These are phyloP conservation scores for Adansonia rubrostipa DNA, from an alignment of 441 rosid genomes.

Conservation along the genomic window DNA sequence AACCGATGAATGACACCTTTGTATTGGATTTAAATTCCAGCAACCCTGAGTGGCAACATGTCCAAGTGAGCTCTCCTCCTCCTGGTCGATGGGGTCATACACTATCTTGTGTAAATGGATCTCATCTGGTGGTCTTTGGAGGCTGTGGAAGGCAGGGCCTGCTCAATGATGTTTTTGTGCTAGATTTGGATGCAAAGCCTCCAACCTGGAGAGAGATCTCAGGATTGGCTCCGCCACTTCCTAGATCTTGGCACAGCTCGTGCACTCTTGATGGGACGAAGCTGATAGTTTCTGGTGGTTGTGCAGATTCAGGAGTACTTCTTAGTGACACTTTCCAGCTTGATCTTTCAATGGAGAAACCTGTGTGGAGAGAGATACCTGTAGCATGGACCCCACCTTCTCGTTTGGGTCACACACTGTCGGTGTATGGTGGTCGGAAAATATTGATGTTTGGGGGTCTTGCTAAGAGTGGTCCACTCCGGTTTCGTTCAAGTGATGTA, in stretches of 20 bases:
- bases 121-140: constrained; percentile 44
- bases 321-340: constrained; percentile 89
- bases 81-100: constrained; percentile 99
- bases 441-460: constrained; percentile 15
- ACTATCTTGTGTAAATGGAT: constrained; percentile 84
- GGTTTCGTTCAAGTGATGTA: constrained; percentile 11
- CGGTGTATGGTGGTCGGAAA: constrained; percentile 13
- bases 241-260: constrained; percentile 99
- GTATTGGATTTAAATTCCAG: constrained; percentile 81
- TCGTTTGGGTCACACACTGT: constrained; percentile 11
- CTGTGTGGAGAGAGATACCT: constrained; percentile 68
- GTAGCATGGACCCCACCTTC: constrained; percentile 11
- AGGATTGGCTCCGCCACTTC: constrained; percentile 87
- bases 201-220: constrained; percentile 93
- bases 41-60: constrained; percentile 86
- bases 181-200: constrained; percentile 49
- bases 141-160: constrained; percentile 17
- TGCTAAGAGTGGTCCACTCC: constrained; percentile 13
- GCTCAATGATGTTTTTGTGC: constrained; percentile 17
- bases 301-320: constrained; percentile 92
- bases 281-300: constrained; percentile 92
- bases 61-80: constrained; percentile 92
- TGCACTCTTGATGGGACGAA: constrained; percentile 96
- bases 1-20: constrained; percentile 96
- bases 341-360: constrained; percentile 89